Percentiles rank a stretch among this genome's conserved stretches.
Conservation (phyloP, 1,139 yeast species). For the Geotrichum restrictum region DNA sequence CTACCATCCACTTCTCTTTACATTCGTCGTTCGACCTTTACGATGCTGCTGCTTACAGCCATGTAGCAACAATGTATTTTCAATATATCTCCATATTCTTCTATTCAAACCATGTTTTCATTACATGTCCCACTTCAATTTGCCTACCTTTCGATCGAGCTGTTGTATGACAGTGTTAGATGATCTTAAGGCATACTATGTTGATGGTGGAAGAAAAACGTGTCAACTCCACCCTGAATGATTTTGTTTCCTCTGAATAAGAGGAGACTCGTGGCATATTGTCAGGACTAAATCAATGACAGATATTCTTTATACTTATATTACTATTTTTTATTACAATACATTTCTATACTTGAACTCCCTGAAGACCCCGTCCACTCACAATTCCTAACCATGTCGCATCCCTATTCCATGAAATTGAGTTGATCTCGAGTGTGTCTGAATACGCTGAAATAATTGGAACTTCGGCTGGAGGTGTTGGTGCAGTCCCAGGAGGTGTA, state of each 20-base stretch:
- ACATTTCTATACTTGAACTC: constrained; percentile 39
- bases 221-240: constrained; percentile 28
- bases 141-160: constrained; percentile 20
- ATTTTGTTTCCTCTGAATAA: constrained; percentile 17
- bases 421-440: constrained; percentile 67
- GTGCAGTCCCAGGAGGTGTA: neutral
- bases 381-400: constrained; percentile 84
- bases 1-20: too few relatives aligned
- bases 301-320: constrained; percentile 16
- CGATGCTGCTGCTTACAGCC: too few relatives aligned
- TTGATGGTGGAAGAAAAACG: constrained; percentile 25
- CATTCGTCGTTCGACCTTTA: too few relatives aligned
- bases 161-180: constrained; percentile 11
- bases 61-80: neutral
- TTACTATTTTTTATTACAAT: neutral
- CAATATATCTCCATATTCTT: neutral
- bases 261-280: constrained; percentile 13
- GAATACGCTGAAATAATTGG: constrained; percentile 50
- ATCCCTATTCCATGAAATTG: constrained; percentile 64
- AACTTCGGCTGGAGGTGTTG: neutral
- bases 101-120: neutral
- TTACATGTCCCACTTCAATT: constrained; percentile 16
- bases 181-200: constrained; percentile 18
- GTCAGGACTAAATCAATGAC: constrained; percentile 30
- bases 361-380: constrained; percentile 77